Base-by-base conservation (phyloP, 176 grass and related monocot genomes). In the Bromus sterilis region DNA sequence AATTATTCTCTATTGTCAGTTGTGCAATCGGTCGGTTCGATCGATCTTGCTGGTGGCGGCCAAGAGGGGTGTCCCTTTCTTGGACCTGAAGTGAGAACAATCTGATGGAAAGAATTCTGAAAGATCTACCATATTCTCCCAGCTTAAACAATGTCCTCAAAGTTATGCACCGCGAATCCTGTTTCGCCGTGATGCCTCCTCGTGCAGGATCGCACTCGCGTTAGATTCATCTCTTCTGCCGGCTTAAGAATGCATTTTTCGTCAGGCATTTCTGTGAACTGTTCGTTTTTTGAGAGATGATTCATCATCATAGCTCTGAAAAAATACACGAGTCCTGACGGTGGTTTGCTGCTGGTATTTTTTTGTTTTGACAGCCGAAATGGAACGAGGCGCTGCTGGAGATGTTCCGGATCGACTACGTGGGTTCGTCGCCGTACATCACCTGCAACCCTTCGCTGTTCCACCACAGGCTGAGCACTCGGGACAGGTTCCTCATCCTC, bases 361-460 rank as follows among this genome's bases (percentile, higher is more conserved):
- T 71, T 80, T 88, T 86, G 35, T 36, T 37, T 37, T 20, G 46
- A 56, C 93, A 99, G 96, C 91, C 96, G 0, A 99, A 95, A 86
- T 99, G 96, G 93, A 99, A 99, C 55, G 82, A 93, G 34, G 96
- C 93, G 1, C 56, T 99, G 20, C 85, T 99, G 48, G 91, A 95
- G 89, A 78, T 99, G 93, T 99, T 99, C 89, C 91, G 93, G 86
- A 91, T 99, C 40, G 93, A 99, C 30, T 99, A 91, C 0, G 79
- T 99, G 2, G 96, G 96, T 4, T 86, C 82, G 0, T 92, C 88
- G n/a, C 89, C 96, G 0, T 99, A 99, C 87, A 90, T 99, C 76
- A 88, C 82, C 1, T 99, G 96, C 79, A 93, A 86, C 81, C 96
- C 96, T 21, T 99, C 89, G 9, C 91, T 99, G 21, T 90, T 79